Percentiles rank a stretch among this genome's conserved stretches.
phyloP scores from a whole-genome alignment of 1,284 basidiomycete species.

The Ustilago esculenta region DNA sequence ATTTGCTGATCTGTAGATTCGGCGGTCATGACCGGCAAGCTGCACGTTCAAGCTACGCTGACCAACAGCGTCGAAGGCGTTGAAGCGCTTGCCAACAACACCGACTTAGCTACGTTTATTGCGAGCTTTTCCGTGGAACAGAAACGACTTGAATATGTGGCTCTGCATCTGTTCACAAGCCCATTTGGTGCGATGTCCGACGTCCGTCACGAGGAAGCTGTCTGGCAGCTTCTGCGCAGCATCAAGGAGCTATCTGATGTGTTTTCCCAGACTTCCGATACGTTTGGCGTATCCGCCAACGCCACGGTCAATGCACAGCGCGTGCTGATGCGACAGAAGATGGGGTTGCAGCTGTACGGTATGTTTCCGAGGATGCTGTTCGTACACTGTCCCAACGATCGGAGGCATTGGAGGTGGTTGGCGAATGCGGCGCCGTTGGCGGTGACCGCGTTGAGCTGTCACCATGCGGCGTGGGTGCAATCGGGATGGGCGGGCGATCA shows the following conservation, averaged over 20 bases:
- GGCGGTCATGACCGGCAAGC: constrained; percentile 18
- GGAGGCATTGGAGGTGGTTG: constrained; percentile 21
- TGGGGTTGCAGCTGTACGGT: constrained; percentile 29
- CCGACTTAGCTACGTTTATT: constrained; percentile 2
- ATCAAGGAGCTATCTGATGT: constrained; percentile 21
- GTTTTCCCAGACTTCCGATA: constrained; percentile 1
- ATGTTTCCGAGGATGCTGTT: constrained; percentile 30
- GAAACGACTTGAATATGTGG: constrained; percentile 27
- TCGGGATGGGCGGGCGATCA: constrained; percentile 32
- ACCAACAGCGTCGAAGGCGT: constrained; percentile 7
- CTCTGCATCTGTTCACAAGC: constrained; percentile 19
- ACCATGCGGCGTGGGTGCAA: constrained; percentile 16
- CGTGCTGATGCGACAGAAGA: constrained; percentile 25
- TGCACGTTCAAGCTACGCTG: constrained; percentile 4
- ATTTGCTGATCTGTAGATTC: too few relatives aligned
- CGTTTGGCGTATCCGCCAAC: background rate
- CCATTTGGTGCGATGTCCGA: constrained; percentile 8
- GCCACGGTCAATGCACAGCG: background rate
- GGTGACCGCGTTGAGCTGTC: constrained; percentile 10
- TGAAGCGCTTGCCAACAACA: constrained; percentile 8
- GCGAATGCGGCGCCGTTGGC: constrained; percentile 15
- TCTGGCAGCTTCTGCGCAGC: constrained; percentile 18
- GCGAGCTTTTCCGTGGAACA: constrained; percentile 21
- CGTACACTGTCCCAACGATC: constrained; percentile 12
- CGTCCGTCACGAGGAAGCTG: constrained; percentile 14